Conservation (phyloP, 2,329 filamentous ascomycete genomes). For the Fusarium caatingaense region DNA sequence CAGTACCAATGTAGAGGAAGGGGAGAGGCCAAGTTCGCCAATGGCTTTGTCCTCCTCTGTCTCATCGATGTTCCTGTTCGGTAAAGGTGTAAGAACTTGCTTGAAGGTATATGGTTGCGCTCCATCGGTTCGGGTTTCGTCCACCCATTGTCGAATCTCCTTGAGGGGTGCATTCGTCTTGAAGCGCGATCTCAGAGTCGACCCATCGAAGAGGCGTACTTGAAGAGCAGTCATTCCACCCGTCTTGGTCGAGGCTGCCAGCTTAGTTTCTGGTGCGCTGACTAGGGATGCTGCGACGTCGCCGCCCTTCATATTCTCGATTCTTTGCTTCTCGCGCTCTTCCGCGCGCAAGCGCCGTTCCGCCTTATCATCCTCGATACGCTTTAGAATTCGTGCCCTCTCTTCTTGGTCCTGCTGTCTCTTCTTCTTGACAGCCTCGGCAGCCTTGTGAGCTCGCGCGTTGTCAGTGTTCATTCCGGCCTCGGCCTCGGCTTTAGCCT, state of each 20-base stretch:
- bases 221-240: conserved; percentile 69
- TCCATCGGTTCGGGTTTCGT: conserved; percentile 67
- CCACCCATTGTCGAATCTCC: conserved; percentile 83
- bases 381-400: conserved; percentile 75
- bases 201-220: conserved; percentile 85
- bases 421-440: conserved; percentile 69
- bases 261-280: conserved; percentile 50
- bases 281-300: conserved; percentile 48
- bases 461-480: conserved; percentile 48
- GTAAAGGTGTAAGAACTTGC: conserved; percentile 81
- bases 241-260: conserved; percentile 44
- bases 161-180: conserved; percentile 70
- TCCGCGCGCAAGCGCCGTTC: conserved; percentile 70
- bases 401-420: conserved; percentile 76
- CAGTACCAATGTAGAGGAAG: conserved; percentile 85
- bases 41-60: conserved; percentile 79
- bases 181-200: conserved; percentile 80
- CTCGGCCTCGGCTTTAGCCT: conserved; percentile 57
- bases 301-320: conserved; percentile 45
- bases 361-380: conserved; percentile 81
- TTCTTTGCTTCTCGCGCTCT: conserved; percentile 58
- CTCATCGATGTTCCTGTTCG: conserved; percentile 78
- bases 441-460: conserved; percentile 58
- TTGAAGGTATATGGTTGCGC: conserved; percentile 82
- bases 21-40: conserved; percentile 76